Base-by-base conservation (phyloP, 2,329 filamentous ascomycete species). In the Ophioceras dolichostomum region DNA sequence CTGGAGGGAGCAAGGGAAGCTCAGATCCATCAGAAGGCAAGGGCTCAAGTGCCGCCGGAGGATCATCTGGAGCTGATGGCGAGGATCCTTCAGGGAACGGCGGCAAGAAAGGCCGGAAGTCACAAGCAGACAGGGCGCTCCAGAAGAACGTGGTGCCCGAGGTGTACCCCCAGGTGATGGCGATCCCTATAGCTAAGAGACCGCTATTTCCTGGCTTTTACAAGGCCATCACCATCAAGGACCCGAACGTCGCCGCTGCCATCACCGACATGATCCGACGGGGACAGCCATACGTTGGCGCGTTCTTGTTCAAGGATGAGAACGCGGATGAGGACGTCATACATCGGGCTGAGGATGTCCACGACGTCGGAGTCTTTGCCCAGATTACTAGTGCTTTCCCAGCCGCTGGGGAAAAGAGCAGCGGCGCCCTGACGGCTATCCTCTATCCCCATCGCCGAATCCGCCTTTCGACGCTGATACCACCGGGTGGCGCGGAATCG, bases 131-230 rank as follows among this genome's bases (percentile, higher is more conserved):
- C 42, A 78, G 76, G 51, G 79, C 83, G 18, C 68, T 96, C 28
- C 77, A 86, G 49, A 96, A 96, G 61, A 83, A 87, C 2, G 76
- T 81, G 3, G 82, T 96, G 12, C 91, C 91, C 12, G 91, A 98
- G 43, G 79, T 95, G 31, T 98, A 98, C 56, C 91, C 91, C 4
- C 91, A 96, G 56, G 88, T 98, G 39, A 85, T 98, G 72, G 89
- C 89, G 2, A 94, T 98, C 39, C 91, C 91, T 7, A 95, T 98
- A 50, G 83, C 86, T 20, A 87, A 93, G 57, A 74, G 91, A 37
- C 91, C 91, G 10, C 66, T 98, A 10, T 98, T 96, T 60, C 91
- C 91, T 1, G 91, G 91, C 2, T 98, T 96, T 61, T 98, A 98
- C 67, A 98, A 98, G 62, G 89, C 91, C 9, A 91, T 98, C 48